Conservation (phyloP, 495 filamentous ascomycete genomes). For the Trichoderma reesei region DNA sequence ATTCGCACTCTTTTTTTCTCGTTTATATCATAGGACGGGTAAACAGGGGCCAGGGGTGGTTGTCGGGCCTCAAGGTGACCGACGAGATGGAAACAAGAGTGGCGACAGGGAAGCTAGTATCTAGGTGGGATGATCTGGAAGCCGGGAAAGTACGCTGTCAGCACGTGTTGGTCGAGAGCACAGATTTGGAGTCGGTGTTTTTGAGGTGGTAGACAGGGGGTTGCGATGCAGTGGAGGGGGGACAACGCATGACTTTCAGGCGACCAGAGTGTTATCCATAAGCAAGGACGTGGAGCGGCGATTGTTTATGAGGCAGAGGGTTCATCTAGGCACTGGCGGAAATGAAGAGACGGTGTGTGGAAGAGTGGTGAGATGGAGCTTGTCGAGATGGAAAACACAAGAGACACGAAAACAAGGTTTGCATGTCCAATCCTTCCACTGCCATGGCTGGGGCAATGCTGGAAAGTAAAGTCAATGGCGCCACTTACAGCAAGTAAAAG, state of each 20-base stretch:
- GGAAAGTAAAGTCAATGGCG: background rate
- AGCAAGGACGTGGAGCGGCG: background rate
- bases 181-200: background rate
- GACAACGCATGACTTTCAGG: background rate
- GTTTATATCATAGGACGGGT: background rate
- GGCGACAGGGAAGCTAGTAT: slow-evolving; percentile 1
- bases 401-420: background rate
- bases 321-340: no score
- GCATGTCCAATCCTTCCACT: background rate
- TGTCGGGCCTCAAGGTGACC: background rate
- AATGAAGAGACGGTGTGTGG: background rate
- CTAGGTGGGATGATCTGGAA: background rate
- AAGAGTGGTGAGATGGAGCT: background rate
- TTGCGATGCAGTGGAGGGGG: background rate
- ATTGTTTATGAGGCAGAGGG: background rate
- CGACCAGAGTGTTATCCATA: background rate
- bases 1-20: background rate
- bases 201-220: background rate
- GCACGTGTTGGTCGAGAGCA: background rate
- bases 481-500: background rate
- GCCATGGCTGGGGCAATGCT: background rate
- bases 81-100: background rate
- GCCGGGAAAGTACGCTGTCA: slow-evolving; percentile 1
- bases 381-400: background rate
- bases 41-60: background rate